Evolutionary conservation across 2,329 filamentous ascomycete genomes (phyloP).

Genomic region (Orbilia ellipsospora): DNA sequence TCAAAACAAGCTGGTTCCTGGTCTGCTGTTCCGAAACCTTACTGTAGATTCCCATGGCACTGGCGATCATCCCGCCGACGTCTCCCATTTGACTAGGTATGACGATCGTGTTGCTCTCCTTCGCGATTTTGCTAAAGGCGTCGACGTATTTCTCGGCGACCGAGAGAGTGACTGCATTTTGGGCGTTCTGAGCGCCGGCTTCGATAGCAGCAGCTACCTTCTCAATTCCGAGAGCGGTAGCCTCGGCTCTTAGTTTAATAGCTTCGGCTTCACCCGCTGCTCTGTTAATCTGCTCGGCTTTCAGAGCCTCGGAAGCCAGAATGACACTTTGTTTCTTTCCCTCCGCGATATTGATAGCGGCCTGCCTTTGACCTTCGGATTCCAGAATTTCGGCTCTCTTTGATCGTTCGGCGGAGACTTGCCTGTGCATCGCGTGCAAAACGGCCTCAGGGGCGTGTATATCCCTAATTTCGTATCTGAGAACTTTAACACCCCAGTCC

Average conservation of each 20-base stretch:
- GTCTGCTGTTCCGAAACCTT: slow-evolving; percentile 87
- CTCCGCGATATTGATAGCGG: slow-evolving; percentile 98
- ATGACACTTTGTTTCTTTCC: slow-evolving; percentile 97
- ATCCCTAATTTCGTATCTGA: slow-evolving; percentile 97
- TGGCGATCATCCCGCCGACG: slow-evolving; percentile 95
- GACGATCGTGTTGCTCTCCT: slow-evolving; percentile 93
- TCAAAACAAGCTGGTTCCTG: slow-evolving; percentile 64
- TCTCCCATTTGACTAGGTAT: slow-evolving; percentile 97
- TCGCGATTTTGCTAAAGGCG: slow-evolving; percentile 89
- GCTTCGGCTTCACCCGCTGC: slow-evolving; percentile 94
- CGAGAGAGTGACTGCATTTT: slow-evolving; percentile 83
- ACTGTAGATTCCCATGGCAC: slow-evolving; percentile 92
- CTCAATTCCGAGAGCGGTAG: slow-evolving; percentile 88
- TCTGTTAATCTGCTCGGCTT: slow-evolving; percentile 90
- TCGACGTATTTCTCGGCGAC: slow-evolving; percentile 99
- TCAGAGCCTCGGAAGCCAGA: slow-evolving; percentile 89
- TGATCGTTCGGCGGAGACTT: slow-evolving; percentile 95
- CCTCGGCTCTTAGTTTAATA: slow-evolving; percentile 83
- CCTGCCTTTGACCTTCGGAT: slow-evolving; percentile 95
- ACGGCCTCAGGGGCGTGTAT: slow-evolving; percentile 95
- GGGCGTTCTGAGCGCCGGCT: slow-evolving; percentile 78
- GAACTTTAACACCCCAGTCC: slow-evolving; percentile 94
- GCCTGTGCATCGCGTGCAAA: slow-evolving; percentile 96
- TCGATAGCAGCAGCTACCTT: slow-evolving; percentile 81
- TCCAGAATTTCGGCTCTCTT: slow-evolving; percentile 98